phyloP scores from a whole-genome alignment of 257 asterid species.

The Pogostemon cablin region DNA sequence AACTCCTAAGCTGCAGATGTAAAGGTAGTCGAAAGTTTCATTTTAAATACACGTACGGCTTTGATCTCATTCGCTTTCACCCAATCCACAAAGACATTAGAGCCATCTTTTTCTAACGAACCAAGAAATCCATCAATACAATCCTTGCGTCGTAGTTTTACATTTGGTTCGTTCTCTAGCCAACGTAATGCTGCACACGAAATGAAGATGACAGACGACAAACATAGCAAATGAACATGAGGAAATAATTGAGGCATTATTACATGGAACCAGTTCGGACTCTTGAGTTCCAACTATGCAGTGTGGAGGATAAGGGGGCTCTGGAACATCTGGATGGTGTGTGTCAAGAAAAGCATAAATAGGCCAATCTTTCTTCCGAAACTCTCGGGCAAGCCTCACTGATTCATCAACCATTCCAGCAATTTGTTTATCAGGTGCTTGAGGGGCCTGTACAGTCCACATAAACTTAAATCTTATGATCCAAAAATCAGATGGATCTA shows the following conservation, averaged over 20 bases:
- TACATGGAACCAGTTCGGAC: constrained; percentile 82
- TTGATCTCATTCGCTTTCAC: constrained; percentile 72
- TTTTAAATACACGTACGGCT: constrained; percentile 51
- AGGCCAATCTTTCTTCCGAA: constrained; percentile 82
- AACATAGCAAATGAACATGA: neutral
- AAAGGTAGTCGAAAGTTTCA: neutral
- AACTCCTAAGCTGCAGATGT: too few species aligned
- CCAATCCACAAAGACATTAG: constrained; percentile 85
- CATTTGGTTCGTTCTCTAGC: constrained; percentile 85
- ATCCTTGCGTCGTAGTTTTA: constrained; percentile 71
- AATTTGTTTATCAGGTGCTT: constrained; percentile 66
- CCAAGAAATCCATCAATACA: constrained; percentile 90
- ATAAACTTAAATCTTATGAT: constrained; percentile 19
- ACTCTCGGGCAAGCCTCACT: constrained; percentile 61
- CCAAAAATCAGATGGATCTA: neutral
- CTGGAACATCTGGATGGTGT: constrained; percentile 88
- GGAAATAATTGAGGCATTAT: constrained; percentile 7
- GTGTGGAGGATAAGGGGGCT: constrained; percentile 95
- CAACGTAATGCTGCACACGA: constrained; percentile 67
- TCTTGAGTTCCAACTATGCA: constrained; percentile 81
- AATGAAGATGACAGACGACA: constrained; percentile 31
- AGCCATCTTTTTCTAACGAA: constrained; percentile 79
- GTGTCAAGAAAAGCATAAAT: constrained; percentile 68
- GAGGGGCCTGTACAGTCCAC: constrained; percentile 68
- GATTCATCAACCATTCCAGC: constrained; percentile 83